A percentile compares a stretch with the other conserved stretches of the same genome.
phyloP scores from a whole-genome alignment of 2,329 filamentous ascomycete species.

The Graphium sp. region DNA sequence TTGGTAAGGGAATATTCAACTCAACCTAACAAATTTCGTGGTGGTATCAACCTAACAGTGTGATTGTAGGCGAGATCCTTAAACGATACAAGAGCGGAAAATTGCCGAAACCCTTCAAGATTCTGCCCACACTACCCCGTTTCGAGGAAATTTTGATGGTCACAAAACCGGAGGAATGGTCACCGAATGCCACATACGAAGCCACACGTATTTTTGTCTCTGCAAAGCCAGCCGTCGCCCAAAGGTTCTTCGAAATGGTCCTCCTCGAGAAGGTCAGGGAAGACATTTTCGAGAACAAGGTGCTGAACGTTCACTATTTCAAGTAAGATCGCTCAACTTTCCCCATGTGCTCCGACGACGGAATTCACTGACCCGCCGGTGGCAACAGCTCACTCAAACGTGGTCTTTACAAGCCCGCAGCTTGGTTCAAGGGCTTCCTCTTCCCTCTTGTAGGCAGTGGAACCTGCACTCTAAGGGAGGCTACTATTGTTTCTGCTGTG shows the following conservation, averaged over 20 bases:
- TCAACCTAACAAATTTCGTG: no score
- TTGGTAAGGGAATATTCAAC: no score
- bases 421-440: conserved; percentile 92
- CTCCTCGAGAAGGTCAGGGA: conserved; percentile 82
- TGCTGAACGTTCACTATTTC: conserved; percentile 91
- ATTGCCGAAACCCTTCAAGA: conserved; percentile 93
- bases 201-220: conserved; percentile 89
- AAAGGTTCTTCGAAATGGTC: conserved; percentile 74
- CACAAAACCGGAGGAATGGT: conserved; percentile 61
- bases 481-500: conserved; percentile 78
- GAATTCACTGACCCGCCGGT: no score
- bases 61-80: conserved; percentile 74
- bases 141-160: conserved; percentile 81
- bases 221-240: conserved; percentile 60
- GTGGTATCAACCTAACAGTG: not conserved
- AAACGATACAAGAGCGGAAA: conserved; percentile 93
- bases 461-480: conserved; percentile 83
- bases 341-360: no score
- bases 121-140: conserved; percentile 75
- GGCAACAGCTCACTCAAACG: conserved; percentile 87
- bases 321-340: no score
- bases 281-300: conserved; percentile 86
- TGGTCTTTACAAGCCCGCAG: conserved; percentile 78
- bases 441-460: conserved; percentile 77
- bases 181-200: conserved; percentile 66